These are phyloP conservation scores for Leccinum pachyderme DNA, from an alignment of 1,284 basidiomycete genomes.

Conservation along the genomic window DNA sequence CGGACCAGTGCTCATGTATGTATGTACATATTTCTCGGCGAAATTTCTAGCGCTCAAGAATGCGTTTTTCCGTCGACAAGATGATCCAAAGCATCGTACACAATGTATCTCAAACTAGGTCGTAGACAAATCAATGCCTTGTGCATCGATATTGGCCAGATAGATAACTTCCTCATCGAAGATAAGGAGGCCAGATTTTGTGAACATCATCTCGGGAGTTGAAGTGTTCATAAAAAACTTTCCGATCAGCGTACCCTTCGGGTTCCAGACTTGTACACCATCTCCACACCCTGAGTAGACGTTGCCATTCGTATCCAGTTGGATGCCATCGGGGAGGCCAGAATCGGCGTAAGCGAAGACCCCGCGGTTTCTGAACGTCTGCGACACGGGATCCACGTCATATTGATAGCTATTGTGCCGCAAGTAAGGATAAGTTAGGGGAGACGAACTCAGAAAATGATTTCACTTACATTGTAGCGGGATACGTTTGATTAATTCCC, in stretches of 20 bases:
- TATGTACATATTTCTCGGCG: not conserved
- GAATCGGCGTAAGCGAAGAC: conserved; percentile 71
- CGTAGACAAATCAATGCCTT: conserved; percentile 17
- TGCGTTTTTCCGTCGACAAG: not conserved
- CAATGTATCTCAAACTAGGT: not conserved
- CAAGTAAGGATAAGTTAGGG: not conserved
- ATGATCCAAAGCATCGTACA: not conserved
- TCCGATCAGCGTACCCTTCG: conserved; percentile 62
- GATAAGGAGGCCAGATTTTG: conserved; percentile 22
- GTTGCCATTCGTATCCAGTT: conserved; percentile 31
- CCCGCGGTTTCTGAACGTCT: conserved; percentile 60
- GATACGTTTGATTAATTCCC: conserved; percentile 57
- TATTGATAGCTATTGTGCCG: conserved; percentile 54
- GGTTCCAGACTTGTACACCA: conserved; percentile 56
- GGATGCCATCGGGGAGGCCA: conserved; percentile 72
- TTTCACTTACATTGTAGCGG: conserved; percentile 62
- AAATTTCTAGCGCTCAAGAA: not conserved
- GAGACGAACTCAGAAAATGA: not conserved
- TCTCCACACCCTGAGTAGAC: conserved; percentile 27
- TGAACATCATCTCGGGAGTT: conserved; percentile 66
- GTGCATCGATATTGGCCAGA: conserved; percentile 15
- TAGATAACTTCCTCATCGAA: conserved; percentile 17
- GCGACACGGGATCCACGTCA: conserved; percentile 61
- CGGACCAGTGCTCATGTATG: not conserved
- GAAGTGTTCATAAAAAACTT: conserved; percentile 68